Conservation (phyloP, 192 early-diverging fungal species). For the Physocladia obscura region DNA sequence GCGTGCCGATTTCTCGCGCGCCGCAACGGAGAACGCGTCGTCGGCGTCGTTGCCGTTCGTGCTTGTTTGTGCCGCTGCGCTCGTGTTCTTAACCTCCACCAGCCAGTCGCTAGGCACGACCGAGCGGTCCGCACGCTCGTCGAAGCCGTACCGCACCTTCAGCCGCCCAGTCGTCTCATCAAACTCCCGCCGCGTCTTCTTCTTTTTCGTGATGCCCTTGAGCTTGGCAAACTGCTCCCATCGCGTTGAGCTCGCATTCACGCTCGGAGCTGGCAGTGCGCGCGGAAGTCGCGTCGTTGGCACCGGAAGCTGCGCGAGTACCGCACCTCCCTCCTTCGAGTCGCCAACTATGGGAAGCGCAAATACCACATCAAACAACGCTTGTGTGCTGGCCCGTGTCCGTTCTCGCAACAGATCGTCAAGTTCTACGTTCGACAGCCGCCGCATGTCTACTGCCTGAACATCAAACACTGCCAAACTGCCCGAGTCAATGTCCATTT, state of each 20-base stretch:
- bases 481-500: slow-evolving; percentile 83
- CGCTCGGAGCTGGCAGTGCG: slow-evolving; percentile 89
- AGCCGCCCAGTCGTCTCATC: slow-evolving; percentile 83
- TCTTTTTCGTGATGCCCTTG: slow-evolving; percentile 91
- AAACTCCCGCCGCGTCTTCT: slow-evolving; percentile 78
- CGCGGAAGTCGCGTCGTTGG: slow-evolving; percentile 72
- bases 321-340: slow-evolving; percentile 53
- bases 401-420: slow-evolving; percentile 40
- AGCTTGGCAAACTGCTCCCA: slow-evolving; percentile 98
- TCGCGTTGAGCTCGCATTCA: slow-evolving; percentile 79
- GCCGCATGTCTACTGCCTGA: slow-evolving; percentile 72
- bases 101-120: slow-evolving; percentile 78
- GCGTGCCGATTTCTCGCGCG: slow-evolving; percentile 85
- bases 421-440: slow-evolving; percentile 29
- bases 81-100: slow-evolving; percentile 70
- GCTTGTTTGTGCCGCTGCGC: slow-evolving; percentile 35
- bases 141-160: slow-evolving; percentile 88
- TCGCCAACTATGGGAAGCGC: slow-evolving; percentile 56
- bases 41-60: slow-evolving; percentile 63
- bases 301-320: slow-evolving; percentile 77
- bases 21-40: slow-evolving; percentile 78
- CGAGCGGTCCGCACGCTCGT: slow-evolving; percentile 67
- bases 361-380: slow-evolving; percentile 87
- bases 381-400: slow-evolving; percentile 79
- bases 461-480: slow-evolving; percentile 78